phyloP scores from a whole-genome alignment of 129 eudicot genomes.

The Lonicera japonica region DNA sequence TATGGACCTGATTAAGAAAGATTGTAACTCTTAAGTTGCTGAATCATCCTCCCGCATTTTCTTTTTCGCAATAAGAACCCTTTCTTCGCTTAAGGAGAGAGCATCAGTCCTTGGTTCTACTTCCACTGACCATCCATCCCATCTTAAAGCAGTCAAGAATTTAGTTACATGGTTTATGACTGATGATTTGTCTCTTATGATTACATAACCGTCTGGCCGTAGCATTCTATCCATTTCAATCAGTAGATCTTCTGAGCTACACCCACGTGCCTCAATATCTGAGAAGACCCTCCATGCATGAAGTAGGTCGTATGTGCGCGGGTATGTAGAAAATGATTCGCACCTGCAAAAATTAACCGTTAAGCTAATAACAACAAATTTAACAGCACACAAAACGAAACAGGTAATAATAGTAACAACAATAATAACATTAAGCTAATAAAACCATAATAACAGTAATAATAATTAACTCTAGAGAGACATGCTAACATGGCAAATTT shows the following conservation, averaged over 20 bases:
- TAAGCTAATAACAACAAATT: not conserved
- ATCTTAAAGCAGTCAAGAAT: constrained; percentile 52
- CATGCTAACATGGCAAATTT: too few relatives aligned
- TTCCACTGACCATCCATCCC: constrained; percentile 79
- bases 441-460: too few relatives aligned
- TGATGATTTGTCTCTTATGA: constrained; percentile 59
- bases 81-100: constrained; percentile 58
- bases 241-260: constrained; percentile 77
- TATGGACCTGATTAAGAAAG: constrained; percentile 18
- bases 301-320: constrained; percentile 88
- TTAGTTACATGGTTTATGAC: constrained; percentile 46
- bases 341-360: constrained; percentile 49
- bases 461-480: too few relatives aligned
- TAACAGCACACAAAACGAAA: not conserved
- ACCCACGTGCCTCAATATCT: constrained; percentile 57
- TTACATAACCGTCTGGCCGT: constrained; percentile 84
- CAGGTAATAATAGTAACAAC: too few relatives aligned
- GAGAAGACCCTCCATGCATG: constrained; percentile 82
- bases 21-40: constrained; percentile 20
- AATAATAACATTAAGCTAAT: too few relatives aligned
- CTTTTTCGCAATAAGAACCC: constrained; percentile 69
- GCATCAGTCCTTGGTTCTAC: constrained; percentile 71
- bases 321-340: constrained; percentile 92
- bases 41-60: constrained; percentile 54
- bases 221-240: constrained; percentile 92